Evolutionary conservation across 805 yeast species (phyloP), one percentile per base, ranked within the genome.

Genomic region (Candida palmyrensis): DNA sequence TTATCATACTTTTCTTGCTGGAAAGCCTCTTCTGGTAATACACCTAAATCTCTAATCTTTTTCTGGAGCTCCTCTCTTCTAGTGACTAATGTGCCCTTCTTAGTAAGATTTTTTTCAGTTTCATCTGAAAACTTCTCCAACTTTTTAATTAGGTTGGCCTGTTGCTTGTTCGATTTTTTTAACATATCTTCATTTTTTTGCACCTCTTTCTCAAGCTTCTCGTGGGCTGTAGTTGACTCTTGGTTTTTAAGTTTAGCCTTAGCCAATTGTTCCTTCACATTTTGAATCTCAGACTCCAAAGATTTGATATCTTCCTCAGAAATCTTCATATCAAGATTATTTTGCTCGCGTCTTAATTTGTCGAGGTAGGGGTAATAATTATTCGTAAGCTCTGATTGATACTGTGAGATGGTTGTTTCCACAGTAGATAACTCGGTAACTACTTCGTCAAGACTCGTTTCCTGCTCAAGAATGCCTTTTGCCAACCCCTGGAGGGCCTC

Each of bases 21-120:
- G 43, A 85, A 78, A 0, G 92, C 88, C 34, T 84, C 88, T 47
- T 88, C 96, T 0, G 96, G 90, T 12, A 90, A 63, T 3, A 83
- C 84, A n/a, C 97, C 97, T 25, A 89, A 59, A 26, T 84, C 95
- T 40, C 89, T 69, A 19, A 88, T 79, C 48, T 76, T 83, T 38
- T 71, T 74, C 42, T 78, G 80, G 16, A 85, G 55, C 42, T 84
- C 94, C 30, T 82, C 85, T 38, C 84, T 71, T 42, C 95, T 71
- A 27, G 68, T 61, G 3, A 62, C 50, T 30, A 86, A 57, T 4
- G 80, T 51, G 2, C 82, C 66, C 42, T 78, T 83, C 47, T 74
- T 80, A 14, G 82, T 71, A 42, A 82, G 59, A 5, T 67, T 65
- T 37, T 73, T 79, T 47, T 87, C 95, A 0, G 82, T 69, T n/a